Evolutionary conservation across 768 basidiomycete genomes (phyloP), one percentile per base, ranked within the genome.

Genomic region (Lactifluus rugatus): DNA sequence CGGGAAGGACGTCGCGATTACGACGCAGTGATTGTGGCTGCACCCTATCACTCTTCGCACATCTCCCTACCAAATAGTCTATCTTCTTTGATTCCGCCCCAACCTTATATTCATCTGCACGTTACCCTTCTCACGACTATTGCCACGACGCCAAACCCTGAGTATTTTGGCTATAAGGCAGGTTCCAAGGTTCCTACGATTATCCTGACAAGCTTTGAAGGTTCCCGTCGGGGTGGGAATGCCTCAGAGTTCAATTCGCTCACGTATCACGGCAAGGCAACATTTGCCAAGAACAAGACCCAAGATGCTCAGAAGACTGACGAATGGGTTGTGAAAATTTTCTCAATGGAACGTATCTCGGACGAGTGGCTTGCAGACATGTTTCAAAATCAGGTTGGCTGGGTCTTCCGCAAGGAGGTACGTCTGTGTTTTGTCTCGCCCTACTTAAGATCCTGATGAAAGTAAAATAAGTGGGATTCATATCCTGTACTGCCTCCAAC

Each of bases 91-190:
- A 79, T 93, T 32, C 84, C 85, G 2, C 66, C 74, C 37, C 86
- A 89, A 62, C 82, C 84, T 21, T 96, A 95, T 68, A 78, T 92
- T 48, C 81, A 79, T 62, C 81, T 97, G 2, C 89, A 94, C 67
- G 93, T 95, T 51, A 96, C 95, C 10, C 78, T 93, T 21, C 75
- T 98, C 39, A 79, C 84, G n/a, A 97, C 95, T 2, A 83, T 83
- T 11, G 75, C 83, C 2, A 71, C 83, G 4, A 70, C 69, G 10
- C 74, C 86, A 8, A 78, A 82, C 61, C 74, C 89, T 0, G 71
- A 73, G 2, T 92, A 90, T 71, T 93, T 97, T 69, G 78, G 76
- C 23, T 47, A 87, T 34, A 60, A 74, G 1, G 47, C 74, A 0
- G 69, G 71, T 23, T 68, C 74, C 3, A 67, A 67, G 28, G 71